phyloP scores from a whole-genome alignment of 2,329 filamentous ascomycete genomes.

The Chaetomium sp. region DNA sequence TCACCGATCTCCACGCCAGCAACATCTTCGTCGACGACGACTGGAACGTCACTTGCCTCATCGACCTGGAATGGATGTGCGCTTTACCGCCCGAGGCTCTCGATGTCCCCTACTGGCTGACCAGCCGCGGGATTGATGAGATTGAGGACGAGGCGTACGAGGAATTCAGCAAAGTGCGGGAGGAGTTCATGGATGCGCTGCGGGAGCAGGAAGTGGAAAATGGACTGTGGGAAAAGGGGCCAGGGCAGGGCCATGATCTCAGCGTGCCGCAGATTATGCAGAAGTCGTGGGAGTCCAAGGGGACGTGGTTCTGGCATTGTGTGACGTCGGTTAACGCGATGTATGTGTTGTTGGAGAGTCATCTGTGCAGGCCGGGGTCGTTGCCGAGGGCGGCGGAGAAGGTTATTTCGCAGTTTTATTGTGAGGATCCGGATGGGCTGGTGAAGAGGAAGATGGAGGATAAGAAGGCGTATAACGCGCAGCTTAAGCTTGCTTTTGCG shows the following conservation, averaged over 20 bases:
- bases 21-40: constrained; percentile 8
- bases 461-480: background rate
- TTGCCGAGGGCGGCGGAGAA: background rate
- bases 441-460: background rate
- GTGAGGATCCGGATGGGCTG: background rate
- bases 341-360: background rate
- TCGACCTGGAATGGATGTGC: constrained; percentile 5
- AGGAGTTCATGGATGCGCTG: background rate
- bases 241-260: background rate
- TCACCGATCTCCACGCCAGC: constrained; percentile 7
- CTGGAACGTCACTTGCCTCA: constrained; percentile 4
- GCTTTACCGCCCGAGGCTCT: constrained; percentile 1
- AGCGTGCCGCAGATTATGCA: background rate
- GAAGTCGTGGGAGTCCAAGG: background rate
- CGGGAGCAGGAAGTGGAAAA: background rate
- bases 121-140: background rate
- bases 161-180: background rate
- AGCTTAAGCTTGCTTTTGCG: background rate
- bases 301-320: background rate
- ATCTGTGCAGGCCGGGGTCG: background rate
- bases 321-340: background rate
- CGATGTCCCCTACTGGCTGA: constrained; percentile 6
- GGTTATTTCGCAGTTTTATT: background rate
- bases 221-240: background rate
- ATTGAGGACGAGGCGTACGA: background rate